Conservation (phyloP, 352 stramenopile genomes). For the Phytophthora quininea region DNA sequence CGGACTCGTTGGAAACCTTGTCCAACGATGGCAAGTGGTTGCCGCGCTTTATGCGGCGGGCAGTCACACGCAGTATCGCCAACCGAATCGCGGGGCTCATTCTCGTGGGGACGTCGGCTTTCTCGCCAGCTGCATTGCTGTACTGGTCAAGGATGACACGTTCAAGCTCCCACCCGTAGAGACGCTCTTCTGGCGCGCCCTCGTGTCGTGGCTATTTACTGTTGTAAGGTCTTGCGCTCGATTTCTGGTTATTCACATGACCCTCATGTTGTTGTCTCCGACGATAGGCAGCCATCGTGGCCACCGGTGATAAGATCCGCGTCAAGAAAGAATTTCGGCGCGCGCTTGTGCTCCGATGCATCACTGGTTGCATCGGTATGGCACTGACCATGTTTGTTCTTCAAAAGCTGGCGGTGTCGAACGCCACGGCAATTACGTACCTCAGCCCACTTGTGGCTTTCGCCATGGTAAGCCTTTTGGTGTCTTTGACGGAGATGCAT, state of each 20-base stretch:
- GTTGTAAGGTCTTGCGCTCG: slow-evolving; percentile 32
- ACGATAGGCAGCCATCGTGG: slow-evolving; percentile 43
- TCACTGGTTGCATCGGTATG: slow-evolving; percentile 53
- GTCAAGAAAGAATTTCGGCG: slow-evolving; percentile 47
- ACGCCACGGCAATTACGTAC: slow-evolving; percentile 72
- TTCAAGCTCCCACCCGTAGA: slow-evolving; percentile 65
- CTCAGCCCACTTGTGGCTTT: slow-evolving; percentile 69
- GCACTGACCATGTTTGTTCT: slow-evolving; percentile 61
- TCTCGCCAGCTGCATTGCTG: slow-evolving; percentile 63
- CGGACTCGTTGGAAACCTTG: slow-evolving; percentile 30
- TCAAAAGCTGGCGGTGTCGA: slow-evolving; percentile 60
- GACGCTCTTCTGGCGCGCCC: slow-evolving; percentile 69
- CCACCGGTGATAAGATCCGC: slow-evolving; percentile 27
- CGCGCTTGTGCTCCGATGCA: slow-evolving; percentile 45
- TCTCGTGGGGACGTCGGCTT: slow-evolving; percentile 56
- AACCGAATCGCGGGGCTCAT: slow-evolving; percentile 39
- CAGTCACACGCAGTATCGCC: slow-evolving; percentile 31
- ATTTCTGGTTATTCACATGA: neutral
- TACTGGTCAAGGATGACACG: slow-evolving; percentile 59
- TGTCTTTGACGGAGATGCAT: neutral
- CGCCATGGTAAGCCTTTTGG: slow-evolving; percentile 41
- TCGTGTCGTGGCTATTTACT: slow-evolving; percentile 59
- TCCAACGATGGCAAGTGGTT: slow-evolving; percentile 35
- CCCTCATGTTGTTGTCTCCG: neutral
- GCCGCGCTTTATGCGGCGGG: slow-evolving; percentile 36